Base-by-base conservation (phyloP, 768 basidiomycete species). In the Cubamyces sp. region DNA sequence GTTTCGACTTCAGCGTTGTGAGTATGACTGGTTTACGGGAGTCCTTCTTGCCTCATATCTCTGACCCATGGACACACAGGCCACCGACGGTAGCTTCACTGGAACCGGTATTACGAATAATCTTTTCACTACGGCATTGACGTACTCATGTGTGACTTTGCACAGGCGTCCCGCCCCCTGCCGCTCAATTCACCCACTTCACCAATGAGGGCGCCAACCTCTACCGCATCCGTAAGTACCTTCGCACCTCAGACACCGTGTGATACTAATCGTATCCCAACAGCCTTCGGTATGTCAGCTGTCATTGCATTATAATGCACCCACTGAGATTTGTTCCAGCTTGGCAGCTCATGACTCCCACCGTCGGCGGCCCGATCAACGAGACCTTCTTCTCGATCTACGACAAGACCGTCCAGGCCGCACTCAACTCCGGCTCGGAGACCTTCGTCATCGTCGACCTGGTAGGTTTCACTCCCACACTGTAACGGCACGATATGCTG, bases 271-370 rank as follows among this genome's bases (percentile, higher is more conserved):
- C 11, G 11, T 3, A 6, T 34, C 1, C 14, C 37, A 57, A 40
- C 45, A 73, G 74, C 74, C 11, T 74, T 76, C 55, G 73, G 72
- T 74, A 64, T 49, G 70, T 49, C 47, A 26, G 40, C 9, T 34
- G 34, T 34, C 1, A 1, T 34, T 34, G 34, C 9, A 1, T 34
- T 9, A 11, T 6, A 16, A 28, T 15, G 23, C 25, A 28, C 14
- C 14, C 12, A 5, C 14, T 26, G 48, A 49, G 25, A 26, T 26
- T 21, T 28, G 26, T 23, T 9, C 46, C 66, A 76, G 82, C 82
- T 8, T 84, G 84, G 82, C 82, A 84, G 63, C 69, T 80, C 51
- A 81, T 80, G 78, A 81, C 81, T 11, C 81, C 81, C 23, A 74
- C 75, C 48, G 68, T 85, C 8, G 82, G 83, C 45, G 82, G 81